Evolutionary conservation across 2,329 filamentous ascomycete species (phyloP), one percentile per base, ranked within the genome.

Genomic region (Metarhizium humberi): DNA sequence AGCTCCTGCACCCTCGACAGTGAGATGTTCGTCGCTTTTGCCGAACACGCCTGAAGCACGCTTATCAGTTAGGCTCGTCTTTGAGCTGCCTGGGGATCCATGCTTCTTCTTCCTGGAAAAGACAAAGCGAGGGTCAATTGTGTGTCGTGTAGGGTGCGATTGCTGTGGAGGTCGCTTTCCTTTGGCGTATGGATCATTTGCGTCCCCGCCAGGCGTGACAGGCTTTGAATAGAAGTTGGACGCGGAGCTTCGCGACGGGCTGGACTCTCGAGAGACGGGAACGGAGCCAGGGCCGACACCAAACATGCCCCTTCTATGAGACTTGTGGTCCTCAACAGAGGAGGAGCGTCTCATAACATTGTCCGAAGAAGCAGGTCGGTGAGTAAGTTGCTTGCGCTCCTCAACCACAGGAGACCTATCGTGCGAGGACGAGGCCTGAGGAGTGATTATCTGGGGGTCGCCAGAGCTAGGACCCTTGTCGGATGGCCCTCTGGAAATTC

Each of bases 181-280:
- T 58, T 90, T 88, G n/a, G 90, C 85, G 65, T 95, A 95, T 1
- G 91, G 90, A 63, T 96, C 90, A 66, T 95, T 88, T 52, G 76
- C 78, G 57, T 95, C 90, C 30, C 88, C 90, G 18, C 83, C 79
- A 4, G 90, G 90, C 2, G 89, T 92, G 59, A 89, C 87, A 0
- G 90, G 86, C 57, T 88, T 83, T 30, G 86, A 84, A 62, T 87
- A 89, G 60, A 77, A 81, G 58, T 82, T 76, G 38, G 82, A 80
- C 6, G 85, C 82, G 20, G 81, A 62, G 71, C 80, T 65, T 73
- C 84, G 78, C 11, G 82, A 85, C 3, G 92, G 82, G 60, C 83
- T 86, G 1, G 76, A 76, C 62, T 86, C 83, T 58, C 83, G 73
- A 36, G 83, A 86, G 2, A 71, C 78, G 8, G 81, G 79, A 3